Base-by-base conservation (phyloP, 805 yeast species). In the Candida pseudoglaebosa region DNA sequence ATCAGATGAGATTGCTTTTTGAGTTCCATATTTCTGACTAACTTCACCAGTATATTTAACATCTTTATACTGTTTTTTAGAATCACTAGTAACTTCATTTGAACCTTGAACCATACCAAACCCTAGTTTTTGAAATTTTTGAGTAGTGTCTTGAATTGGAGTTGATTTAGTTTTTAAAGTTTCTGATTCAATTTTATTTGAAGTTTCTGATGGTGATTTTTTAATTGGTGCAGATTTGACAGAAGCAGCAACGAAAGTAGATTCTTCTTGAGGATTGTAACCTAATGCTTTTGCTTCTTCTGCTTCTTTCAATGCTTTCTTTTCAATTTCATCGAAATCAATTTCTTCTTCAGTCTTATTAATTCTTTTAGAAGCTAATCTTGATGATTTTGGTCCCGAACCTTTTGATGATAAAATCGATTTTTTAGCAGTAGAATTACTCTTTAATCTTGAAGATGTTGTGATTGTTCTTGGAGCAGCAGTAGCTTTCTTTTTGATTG, bases 1-100 rank as follows among this genome's bases (percentile, higher is more conserved):
- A 63, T 93, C 98, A 2, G 97, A 90, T 0, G 98, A 93, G 46
- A 93, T 93, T 34, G 90, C 96, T 73, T 87, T 91, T 59, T 90
- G 96, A 29, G 67, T 69, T 40, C 97, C 97, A 57, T 76, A 93
- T 66, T 88, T 86, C 53, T 69, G 71, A 28, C 77, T 79, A 21
- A 84, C 84, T 47, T 81, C 82, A 26, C 93, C 93, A 1, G 88
- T 79, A 57, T 84, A 84, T 49, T 73, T 71, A 39, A 75, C 77
- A 32, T 77, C 81, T 28, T 76, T 63, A 20, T 77, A 77, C 31
- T 73, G 68, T 46, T 61, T 55, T 32, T 56, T 53, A 13, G 43
- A 36, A 18, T 44, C 38, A 34, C 49, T 44, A 10, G 51, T 33
- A 36, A 65, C 62, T n/a, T 65, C 62, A 30, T 84, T 80, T 42